Percentiles rank a stretch among this genome's conserved stretches.
Evolutionary conservation across 2,329 filamentous ascomycete genomes (phyloP).

Genomic region (Colletotrichum gigasporum): DNA sequence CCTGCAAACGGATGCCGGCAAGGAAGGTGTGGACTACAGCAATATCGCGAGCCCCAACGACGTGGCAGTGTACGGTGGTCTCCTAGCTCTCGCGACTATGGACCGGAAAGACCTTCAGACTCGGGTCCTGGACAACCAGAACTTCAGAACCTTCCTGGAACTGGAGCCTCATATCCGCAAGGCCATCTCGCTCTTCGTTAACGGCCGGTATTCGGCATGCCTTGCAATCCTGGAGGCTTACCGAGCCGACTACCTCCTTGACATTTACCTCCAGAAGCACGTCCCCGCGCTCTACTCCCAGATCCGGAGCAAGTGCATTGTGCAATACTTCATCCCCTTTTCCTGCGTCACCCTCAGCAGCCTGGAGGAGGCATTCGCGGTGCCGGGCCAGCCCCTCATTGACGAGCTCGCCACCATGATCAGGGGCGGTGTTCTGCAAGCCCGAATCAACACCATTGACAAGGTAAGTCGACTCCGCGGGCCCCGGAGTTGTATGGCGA

Average conservation of each 20-base stretch:
- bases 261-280: conserved; percentile 84
- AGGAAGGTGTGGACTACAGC: conserved; percentile 62
- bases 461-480: conserved; percentile 56
- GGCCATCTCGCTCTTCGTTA: conserved; percentile 88
- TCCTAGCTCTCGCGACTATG: conserved; percentile 92
- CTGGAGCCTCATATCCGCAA: conserved; percentile 94
- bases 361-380: conserved; percentile 80
- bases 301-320: conserved; percentile 90
- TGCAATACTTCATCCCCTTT: conserved; percentile 92
- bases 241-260: conserved; percentile 86
- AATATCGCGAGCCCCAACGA: conserved; percentile 85
- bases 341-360: conserved; percentile 84
- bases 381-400: conserved; percentile 70
- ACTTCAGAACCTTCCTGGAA: conserved; percentile 89
- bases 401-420: conserved; percentile 85
- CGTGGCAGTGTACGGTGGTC: conserved; percentile 88
- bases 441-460: conserved; percentile 86
- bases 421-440: conserved; percentile 73
- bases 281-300: conserved; percentile 74
- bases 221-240: conserved; percentile 84
- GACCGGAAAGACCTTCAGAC: conserved; percentile 78
- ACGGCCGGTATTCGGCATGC: conserved; percentile 87
- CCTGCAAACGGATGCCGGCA: conserved; percentile 62
- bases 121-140: conserved; percentile 79
- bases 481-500: background rate